A percentile compares a stretch with the other conserved stretches of the same genome.
These are phyloP conservation scores for Gentiana macrophylla DNA, from an alignment of 257 asterid species.

Conservation along the genomic window DNA sequence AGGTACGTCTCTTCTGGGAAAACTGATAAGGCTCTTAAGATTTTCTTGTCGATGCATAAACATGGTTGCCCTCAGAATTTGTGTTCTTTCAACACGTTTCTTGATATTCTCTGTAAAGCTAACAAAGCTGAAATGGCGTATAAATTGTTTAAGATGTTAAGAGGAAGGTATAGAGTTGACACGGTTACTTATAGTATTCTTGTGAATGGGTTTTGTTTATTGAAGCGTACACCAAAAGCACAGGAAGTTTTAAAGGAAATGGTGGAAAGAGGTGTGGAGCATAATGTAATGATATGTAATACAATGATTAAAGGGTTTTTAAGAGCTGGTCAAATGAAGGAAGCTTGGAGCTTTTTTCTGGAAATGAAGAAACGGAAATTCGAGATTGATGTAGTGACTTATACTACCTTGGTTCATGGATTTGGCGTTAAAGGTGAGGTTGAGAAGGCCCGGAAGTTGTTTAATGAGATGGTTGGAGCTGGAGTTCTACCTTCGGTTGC, in stretches of 20 bases:
- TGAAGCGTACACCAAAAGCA: conserved; percentile 61
- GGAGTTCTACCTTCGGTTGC: conserved; percentile 90
- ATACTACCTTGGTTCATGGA: conserved; percentile 82
- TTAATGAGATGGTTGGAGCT: conserved; percentile 67
- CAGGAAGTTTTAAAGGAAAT: conserved; percentile 67
- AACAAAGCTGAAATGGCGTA: conserved; percentile 69
- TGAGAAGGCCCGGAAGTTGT: conserved; percentile 52
- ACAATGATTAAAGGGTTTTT: conserved; percentile 71
- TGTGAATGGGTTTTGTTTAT: conserved; percentile 72
- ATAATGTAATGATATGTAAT: conserved; percentile 57
- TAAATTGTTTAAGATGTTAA: conserved; percentile 37
- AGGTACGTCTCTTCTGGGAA: conserved; percentile 77
- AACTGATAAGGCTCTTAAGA: conserved; percentile 73
- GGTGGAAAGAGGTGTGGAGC: conserved; percentile 68
- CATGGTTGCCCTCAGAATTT: conserved; percentile 87
- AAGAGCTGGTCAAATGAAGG: conserved; percentile 55
- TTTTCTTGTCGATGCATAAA: conserved; percentile 75
- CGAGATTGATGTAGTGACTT: conserved; percentile 75
- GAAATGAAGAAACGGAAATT: conserved; percentile 78
- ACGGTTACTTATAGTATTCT: conserved; percentile 60
- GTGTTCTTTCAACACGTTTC: conserved; percentile 60
- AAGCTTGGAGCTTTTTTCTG: conserved; percentile 83
- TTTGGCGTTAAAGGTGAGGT: conserved; percentile 77
- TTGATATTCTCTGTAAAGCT: conserved; percentile 78
- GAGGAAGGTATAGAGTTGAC: conserved; percentile 62